These are phyloP conservation scores for Pyrrhoderma lamaoense DNA, from an alignment of 1,284 basidiomycete genomes.

Conservation along the genomic window DNA sequence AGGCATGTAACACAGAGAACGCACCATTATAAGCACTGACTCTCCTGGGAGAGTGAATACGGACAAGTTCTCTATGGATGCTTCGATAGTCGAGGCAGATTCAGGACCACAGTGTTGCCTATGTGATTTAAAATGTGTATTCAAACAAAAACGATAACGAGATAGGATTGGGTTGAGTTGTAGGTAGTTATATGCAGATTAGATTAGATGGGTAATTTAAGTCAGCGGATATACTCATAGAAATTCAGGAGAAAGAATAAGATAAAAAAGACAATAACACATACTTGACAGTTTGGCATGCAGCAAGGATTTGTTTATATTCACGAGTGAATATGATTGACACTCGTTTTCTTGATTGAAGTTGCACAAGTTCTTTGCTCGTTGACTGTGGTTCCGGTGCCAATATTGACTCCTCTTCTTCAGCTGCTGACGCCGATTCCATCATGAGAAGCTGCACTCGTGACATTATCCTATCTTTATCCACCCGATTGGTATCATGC, in stretches of 20 bases:
- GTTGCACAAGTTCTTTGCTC: not conserved
- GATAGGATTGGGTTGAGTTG: too few species aligned
- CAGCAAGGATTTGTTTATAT: not conserved
- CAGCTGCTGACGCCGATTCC: constrained; percentile 1
- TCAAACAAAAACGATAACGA: too few species aligned
- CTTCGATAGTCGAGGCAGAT: not conserved
- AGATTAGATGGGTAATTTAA: too few species aligned
- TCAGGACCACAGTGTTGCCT: constrained; percentile 5
- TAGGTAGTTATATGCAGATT: too few species aligned
- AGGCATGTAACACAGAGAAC: not conserved
- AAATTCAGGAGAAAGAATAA: not conserved
- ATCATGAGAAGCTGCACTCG: constrained; percentile 1
- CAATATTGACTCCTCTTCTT: too few species aligned
- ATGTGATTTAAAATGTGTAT: too few species aligned
- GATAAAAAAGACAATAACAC: not conserved
- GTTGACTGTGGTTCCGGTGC: too few species aligned
- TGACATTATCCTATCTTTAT: constrained; percentile 10
- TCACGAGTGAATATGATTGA: not conserved
- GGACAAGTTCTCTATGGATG: constrained; percentile 9
- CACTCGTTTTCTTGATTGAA: constrained; percentile 1
- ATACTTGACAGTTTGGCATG: constrained; percentile 2
- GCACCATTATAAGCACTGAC: constrained; percentile 10
- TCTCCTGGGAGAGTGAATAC: constrained; percentile 15
- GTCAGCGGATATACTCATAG: too few species aligned
- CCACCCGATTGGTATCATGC: constrained; percentile 2